These are phyloP conservation scores for Curvularia sp. DNA, from an alignment of 2,329 filamentous ascomycete genomes.

Conservation along the genomic window DNA sequence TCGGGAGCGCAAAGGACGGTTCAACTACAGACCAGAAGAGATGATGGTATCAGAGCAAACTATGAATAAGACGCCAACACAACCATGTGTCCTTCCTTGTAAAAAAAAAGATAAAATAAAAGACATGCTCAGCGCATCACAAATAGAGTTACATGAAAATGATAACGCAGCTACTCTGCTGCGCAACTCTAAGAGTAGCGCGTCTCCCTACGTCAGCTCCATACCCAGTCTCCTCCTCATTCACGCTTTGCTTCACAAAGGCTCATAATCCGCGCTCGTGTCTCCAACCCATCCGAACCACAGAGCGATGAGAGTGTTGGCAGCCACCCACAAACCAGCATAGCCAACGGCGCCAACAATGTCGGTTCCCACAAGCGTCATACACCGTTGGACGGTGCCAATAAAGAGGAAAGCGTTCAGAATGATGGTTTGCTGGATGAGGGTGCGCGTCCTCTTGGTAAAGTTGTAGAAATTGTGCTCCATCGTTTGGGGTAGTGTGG, in stretches of 20 bases:
- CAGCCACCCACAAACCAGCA: conserved; percentile 75
- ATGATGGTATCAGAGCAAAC: conserved; percentile 7
- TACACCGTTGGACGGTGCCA: conserved; percentile 70
- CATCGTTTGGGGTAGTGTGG: conserved; percentile 73
- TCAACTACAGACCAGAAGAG: neutral
- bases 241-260: conserved; percentile 14
- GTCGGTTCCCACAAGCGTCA: conserved; percentile 75
- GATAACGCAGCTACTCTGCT: neutral
- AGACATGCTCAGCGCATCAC: neutral
- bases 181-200: neutral
- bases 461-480: conserved; percentile 76
- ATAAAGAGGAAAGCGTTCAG: conserved; percentile 56
- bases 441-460: conserved; percentile 68
- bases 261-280: conserved; percentile 36
- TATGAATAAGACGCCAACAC: neutral
- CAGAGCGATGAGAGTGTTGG: conserved; percentile 66
- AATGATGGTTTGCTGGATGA: conserved; percentile 63
- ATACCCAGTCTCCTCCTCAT: neutral
- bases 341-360: conserved; percentile 73
- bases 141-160: neutral
- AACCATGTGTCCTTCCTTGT: neutral
- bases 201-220: neutral
- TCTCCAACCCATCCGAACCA: conserved; percentile 62
- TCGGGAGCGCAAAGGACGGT: neutral
- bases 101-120: neutral